Evolutionary conservation across 2,329 filamentous ascomycete species (phyloP).

Genomic region (Ophiostoma australiae): DNA sequence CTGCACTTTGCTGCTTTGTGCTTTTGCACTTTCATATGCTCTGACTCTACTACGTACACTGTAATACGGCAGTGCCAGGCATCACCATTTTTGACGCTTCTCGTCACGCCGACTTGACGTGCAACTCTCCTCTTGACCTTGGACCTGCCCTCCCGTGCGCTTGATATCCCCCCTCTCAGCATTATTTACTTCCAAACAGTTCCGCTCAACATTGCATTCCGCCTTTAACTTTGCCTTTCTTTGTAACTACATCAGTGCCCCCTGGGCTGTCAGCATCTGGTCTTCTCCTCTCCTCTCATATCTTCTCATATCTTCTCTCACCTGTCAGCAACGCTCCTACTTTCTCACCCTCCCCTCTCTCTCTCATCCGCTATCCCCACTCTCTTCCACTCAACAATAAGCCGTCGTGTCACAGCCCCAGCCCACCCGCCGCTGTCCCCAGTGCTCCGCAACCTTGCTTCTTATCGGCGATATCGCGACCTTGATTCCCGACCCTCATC

Average conservation of each 20-base stretch:
- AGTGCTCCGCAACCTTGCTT: slow-evolving; percentile 10
- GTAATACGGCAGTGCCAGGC: not conserved
- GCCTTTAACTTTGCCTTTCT: not conserved
- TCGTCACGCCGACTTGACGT: not conserved
- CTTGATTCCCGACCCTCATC: slow-evolving; percentile 2
- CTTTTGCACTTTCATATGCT: not conserved
- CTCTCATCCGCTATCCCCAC: not conserved
- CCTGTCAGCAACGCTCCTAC: not conserved
- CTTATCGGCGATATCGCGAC: slow-evolving; percentile 10
- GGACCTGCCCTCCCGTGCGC: not conserved
- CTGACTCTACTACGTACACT: not conserved
- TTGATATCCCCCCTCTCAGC: not conserved
- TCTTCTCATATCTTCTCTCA: not conserved
- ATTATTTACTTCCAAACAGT: not conserved
- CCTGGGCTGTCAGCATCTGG: not conserved
- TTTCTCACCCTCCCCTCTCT: not conserved
- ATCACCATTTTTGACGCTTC: not conserved
- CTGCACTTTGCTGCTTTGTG: not conserved
- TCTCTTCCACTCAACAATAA: not conserved
- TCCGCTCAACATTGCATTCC: not conserved
- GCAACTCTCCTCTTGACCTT: not conserved
- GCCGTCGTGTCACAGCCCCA: slow-evolving; percentile 8
- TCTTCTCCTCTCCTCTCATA: not conserved
- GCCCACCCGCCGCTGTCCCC: not conserved
- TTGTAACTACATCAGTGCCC: not conserved